These are phyloP conservation scores for Erodium chrysanthum DNA, from an alignment of 441 rosid genomes.

Conservation along the genomic window DNA sequence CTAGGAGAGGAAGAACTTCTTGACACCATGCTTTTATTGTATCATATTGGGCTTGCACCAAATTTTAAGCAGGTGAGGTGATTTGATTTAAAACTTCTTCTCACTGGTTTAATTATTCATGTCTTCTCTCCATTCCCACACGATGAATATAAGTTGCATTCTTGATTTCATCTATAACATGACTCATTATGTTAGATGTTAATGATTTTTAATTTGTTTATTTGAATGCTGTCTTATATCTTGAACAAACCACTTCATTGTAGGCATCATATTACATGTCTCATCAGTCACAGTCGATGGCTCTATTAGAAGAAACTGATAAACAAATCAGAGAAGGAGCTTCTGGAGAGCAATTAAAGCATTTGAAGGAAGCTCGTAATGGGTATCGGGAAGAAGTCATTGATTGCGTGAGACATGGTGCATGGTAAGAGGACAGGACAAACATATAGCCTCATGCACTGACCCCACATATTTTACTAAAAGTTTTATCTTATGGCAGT, in stretches of 20 bases:
- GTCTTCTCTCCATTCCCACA: background rate
- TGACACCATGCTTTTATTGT: slow-evolving; percentile 64
- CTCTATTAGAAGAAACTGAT: slow-evolving; percentile 85
- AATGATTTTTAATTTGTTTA: background rate
- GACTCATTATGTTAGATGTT: background rate
- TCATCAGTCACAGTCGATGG: slow-evolving; percentile 72
- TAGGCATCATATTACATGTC: slow-evolving; percentile 87
- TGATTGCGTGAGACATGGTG: slow-evolving; percentile 73
- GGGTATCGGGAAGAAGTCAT: slow-evolving; percentile 73
- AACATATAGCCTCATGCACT: background rate
- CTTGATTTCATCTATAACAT: background rate
- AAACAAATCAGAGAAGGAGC: slow-evolving; percentile 74
- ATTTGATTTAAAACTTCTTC: background rate
- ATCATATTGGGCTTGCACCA: slow-evolving; percentile 87
- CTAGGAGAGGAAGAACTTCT: slow-evolving; percentile 89
- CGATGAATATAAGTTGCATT: background rate
- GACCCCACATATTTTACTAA: background rate
- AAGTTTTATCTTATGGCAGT: background rate
- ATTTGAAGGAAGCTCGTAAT: slow-evolving; percentile 84
- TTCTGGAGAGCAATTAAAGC: slow-evolving; percentile 62
- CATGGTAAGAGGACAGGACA: slow-evolving; percentile 53
- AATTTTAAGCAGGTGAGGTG: slow-evolving; percentile 83
- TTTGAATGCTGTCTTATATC: slow-evolving; percentile 11
- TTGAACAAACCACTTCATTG: slow-evolving; percentile 22
- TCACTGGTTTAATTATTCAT: background rate